These are phyloP conservation scores for Arthrobotrys megalospora DNA, from an alignment of 2,329 filamentous ascomycete species.

Conservation along the genomic window DNA sequence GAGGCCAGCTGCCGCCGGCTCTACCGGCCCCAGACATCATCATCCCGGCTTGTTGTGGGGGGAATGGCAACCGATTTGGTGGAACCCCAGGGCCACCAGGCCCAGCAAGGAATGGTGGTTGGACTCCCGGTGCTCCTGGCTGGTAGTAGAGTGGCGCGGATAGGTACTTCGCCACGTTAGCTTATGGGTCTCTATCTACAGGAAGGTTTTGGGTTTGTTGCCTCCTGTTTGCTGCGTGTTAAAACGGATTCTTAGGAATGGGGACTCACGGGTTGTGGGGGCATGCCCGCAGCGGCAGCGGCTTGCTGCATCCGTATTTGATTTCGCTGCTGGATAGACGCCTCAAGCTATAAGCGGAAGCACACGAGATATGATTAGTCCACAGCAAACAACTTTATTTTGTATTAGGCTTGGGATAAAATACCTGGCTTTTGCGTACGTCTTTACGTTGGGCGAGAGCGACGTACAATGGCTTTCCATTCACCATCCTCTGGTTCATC, in stretches of 20 bases:
- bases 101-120: slow-evolving; percentile 79
- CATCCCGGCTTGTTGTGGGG: slow-evolving; percentile 71
- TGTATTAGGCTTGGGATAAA: background rate
- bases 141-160: slow-evolving; percentile 93
- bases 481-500: slow-evolving; percentile 99
- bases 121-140: slow-evolving; percentile 72
- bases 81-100: slow-evolving; percentile 71
- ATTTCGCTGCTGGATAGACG: slow-evolving; percentile 98
- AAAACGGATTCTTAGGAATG: background rate
- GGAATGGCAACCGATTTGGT: slow-evolving; percentile 74
- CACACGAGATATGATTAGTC: slow-evolving; percentile 4
- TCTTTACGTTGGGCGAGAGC: slow-evolving; percentile 99
- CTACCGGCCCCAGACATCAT: slow-evolving; percentile 65
- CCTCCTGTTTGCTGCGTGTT: too few species aligned
- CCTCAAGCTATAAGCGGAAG: slow-evolving; percentile 77
- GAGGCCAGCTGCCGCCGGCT: slow-evolving; percentile 74
- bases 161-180: slow-evolving; percentile 78
- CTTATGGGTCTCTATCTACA: background rate
- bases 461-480: slow-evolving; percentile 96
- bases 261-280: slow-evolving; percentile 68
- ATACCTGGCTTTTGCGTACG: slow-evolving; percentile 91
- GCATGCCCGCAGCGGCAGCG: slow-evolving; percentile 86
- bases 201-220: too few species aligned
- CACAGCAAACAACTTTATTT: slow-evolving; percentile 28
- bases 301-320: slow-evolving; percentile 98